Evolutionary conservation across 2,329 filamentous ascomycete species (phyloP).

Genomic region (Ceratocystis cubensis): DNA sequence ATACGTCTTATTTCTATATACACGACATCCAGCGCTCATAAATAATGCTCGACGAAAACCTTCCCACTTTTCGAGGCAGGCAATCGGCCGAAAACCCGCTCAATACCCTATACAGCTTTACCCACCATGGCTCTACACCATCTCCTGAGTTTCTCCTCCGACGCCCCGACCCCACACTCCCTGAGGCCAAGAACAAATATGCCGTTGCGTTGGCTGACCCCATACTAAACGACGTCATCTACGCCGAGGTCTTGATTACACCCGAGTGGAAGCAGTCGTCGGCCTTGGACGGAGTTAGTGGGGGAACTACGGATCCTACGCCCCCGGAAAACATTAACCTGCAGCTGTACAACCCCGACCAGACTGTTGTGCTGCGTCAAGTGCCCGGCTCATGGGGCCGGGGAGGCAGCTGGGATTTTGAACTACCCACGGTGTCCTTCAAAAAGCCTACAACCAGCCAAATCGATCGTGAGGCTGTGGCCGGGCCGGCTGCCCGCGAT

Average conservation of each 20-base stretch:
- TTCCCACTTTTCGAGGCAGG: slow-evolving; percentile 57
- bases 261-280: slow-evolving; percentile 64
- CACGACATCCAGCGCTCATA: background rate
- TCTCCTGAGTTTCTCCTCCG: slow-evolving; percentile 68
- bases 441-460: slow-evolving; percentile 63
- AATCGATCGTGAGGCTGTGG: slow-evolving; percentile 51
- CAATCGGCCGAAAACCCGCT: slow-evolving; percentile 40
- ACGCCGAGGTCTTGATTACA: slow-evolving; percentile 70
- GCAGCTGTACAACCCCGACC: slow-evolving; percentile 88
- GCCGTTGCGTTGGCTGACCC: slow-evolving; percentile 76
- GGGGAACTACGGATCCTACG: slow-evolving; percentile 3
- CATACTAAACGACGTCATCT: slow-evolving; percentile 67
- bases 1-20: background rate
- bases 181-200: slow-evolving; percentile 68
- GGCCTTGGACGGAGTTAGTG: slow-evolving; percentile 14
- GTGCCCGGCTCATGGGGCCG: slow-evolving; percentile 68
- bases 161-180: slow-evolving; percentile 57
- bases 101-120: slow-evolving; percentile 46
- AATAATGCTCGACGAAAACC: slow-evolving; percentile 79
- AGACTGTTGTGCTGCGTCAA: slow-evolving; percentile 58
- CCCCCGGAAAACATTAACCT: slow-evolving; percentile 64
- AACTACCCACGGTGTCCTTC: slow-evolving; percentile 78
- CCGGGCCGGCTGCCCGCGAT: slow-evolving; percentile 31
- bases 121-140: slow-evolving; percentile 68
- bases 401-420: slow-evolving; percentile 77